Conservation (phyloP, 495 filamentous ascomycete genomes). For the Hyaloscypha hepaticicola region DNA sequence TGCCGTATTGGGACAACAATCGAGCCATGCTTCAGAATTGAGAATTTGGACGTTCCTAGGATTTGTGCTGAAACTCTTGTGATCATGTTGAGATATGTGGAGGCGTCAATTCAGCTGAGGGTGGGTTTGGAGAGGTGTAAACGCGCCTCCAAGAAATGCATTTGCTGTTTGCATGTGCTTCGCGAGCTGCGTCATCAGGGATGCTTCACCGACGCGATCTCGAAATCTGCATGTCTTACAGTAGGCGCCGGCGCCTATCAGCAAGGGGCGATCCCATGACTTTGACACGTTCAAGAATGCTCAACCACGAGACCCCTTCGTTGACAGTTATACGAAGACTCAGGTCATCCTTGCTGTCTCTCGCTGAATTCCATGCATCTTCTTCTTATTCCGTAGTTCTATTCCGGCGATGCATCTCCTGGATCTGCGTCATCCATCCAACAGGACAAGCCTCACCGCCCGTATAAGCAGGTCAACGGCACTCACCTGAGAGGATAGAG, state of each 20-base stretch:
- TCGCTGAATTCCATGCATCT: neutral
- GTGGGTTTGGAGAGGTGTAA: neutral
- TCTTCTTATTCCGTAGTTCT: neutral
- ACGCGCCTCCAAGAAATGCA: neutral
- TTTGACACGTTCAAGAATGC: neutral
- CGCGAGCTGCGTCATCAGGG: neutral
- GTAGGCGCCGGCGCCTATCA: no score
- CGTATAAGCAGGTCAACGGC: constrained; percentile 1
- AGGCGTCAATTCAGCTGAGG: neutral
- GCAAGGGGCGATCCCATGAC: neutral
- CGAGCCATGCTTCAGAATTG: neutral
- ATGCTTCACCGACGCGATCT: neutral
- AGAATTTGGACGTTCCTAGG: neutral
- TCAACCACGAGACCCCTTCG: constrained; percentile 5
- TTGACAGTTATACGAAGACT: neutral
- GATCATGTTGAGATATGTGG: constrained; percentile 25
- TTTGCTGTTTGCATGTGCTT: neutral
- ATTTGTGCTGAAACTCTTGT: constrained; percentile 14
- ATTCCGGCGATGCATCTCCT: neutral
- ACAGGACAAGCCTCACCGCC: constrained; percentile 7
- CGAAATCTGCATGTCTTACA: neutral
- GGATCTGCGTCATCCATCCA: neutral
- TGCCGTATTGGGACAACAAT: constrained; percentile 8
- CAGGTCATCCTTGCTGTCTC: neutral
- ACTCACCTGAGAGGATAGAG: neutral